Percentiles rank a stretch among this genome's conserved stretches.
Conservation (phyloP, 2,329 filamentous ascomycete species). For the Calycina herbarum region DNA sequence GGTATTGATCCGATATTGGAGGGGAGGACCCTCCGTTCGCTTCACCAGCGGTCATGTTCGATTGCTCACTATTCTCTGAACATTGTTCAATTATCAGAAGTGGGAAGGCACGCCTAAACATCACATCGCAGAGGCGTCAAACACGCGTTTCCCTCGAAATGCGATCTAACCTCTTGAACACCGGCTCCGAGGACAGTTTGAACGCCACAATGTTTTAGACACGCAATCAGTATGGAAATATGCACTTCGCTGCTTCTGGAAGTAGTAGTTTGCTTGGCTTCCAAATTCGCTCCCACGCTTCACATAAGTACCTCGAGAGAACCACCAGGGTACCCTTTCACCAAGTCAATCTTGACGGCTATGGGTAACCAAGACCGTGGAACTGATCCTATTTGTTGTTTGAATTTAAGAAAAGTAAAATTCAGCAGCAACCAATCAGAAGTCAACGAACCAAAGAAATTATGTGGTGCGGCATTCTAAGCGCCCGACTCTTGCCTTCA, state of each 20-base stretch:
- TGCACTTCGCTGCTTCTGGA: slow-evolving; percentile 16
- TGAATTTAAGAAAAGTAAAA: not conserved
- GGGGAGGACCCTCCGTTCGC: not conserved
- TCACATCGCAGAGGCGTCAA: not conserved
- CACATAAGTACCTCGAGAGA: not conserved
- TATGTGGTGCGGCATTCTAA: not conserved
- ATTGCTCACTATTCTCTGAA: not conserved
- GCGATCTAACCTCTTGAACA: not conserved
- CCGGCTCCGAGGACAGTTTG: not conserved
- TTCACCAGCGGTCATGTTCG: not conserved
- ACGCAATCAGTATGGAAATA: not conserved
- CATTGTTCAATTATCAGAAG: not conserved
- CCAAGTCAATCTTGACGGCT: not conserved
- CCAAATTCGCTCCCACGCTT: not conserved
- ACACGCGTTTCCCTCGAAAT: not conserved
- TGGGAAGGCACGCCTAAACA: not conserved
- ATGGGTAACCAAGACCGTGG: not conserved
- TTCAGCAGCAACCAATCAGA: not conserved
- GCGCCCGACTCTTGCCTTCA: not conserved
- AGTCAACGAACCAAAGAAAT: not conserved
- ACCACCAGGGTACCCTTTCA: not conserved
- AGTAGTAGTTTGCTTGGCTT: slow-evolving; percentile 11
- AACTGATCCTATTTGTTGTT: not conserved
- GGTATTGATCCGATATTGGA: not conserved
- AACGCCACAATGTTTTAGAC: slow-evolving; percentile 2